A percentile compares a stretch with the other conserved stretches of the same genome.
phyloP scores from a whole-genome alignment of 2,329 filamentous ascomycete genomes.

The Cladophialophora immunda region DNA sequence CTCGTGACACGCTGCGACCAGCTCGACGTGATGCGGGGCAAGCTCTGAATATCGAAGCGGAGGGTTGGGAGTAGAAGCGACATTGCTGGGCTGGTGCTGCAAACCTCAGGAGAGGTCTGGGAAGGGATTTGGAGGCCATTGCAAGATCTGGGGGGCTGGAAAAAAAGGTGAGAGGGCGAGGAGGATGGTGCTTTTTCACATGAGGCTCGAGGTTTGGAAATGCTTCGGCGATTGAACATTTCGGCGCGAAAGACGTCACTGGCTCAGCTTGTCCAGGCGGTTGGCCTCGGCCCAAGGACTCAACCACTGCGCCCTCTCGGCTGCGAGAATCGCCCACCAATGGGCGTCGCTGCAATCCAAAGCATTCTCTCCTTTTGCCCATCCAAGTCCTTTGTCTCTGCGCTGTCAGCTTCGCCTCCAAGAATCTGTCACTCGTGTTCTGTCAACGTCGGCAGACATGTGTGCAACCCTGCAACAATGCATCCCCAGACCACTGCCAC shows the following conservation, averaged over 20 bases:
- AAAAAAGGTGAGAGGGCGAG: constrained; percentile 7
- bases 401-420: neutral
- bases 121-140: constrained; percentile 54
- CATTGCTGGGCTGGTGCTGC: constrained; percentile 46
- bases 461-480: neutral
- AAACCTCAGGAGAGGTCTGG: constrained; percentile 53
- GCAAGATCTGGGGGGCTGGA: constrained; percentile 5
- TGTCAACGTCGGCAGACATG: neutral
- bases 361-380: constrained; percentile 10
- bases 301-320: neutral
- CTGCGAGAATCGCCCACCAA: constrained; percentile 33
- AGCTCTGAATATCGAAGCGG: constrained; percentile 21
- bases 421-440: neutral
- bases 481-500: neutral
- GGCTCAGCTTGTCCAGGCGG: neutral
- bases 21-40: constrained; percentile 29
- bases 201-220: constrained; percentile 8
- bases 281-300: constrained; percentile 26
- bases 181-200: constrained; percentile 14
- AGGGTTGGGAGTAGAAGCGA: constrained; percentile 41
- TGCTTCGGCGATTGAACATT: constrained; percentile 16
- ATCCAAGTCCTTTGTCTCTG: neutral
- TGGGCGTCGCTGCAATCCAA: constrained; percentile 20
- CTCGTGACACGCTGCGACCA: constrained; percentile 14
- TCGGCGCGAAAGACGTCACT: constrained; percentile 20